Evolutionary conservation across 2,329 filamentous ascomycete species (phyloP), one percentile per base, ranked within the genome.

Genomic region (Calonectria ilicicola): DNA sequence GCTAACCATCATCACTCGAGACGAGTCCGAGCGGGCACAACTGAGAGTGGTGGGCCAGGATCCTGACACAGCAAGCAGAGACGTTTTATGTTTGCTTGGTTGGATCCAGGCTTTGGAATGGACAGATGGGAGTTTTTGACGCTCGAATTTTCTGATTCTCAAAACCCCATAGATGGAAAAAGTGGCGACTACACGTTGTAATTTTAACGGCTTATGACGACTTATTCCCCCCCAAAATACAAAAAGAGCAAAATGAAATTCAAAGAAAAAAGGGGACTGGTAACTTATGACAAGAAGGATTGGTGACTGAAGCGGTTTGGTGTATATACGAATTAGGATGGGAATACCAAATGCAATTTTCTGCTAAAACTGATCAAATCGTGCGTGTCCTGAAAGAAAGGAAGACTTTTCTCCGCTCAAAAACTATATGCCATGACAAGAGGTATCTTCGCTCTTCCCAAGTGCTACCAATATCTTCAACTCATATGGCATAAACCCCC

Each of bases 151-250:
- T 76, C 74, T 76, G 69, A 74, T 80, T 78, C 74, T 69, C 77
- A 80, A 76, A 72, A 74, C 75, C 65, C 72, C 42, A 81, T 80
- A 81, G 80, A 81, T 76, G 77, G 79, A 80, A 80, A 62, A 78
- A 79, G 76, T 75, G 78, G 77, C 78, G 77, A 81, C 77, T 75
- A 76, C 53, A 74, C 66, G 77, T 79, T 81, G 80, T 81, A 81
- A 79, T 80, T 80, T 75, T 81, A 81, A 81, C 80, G 80, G 76
- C 78, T 81, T 79, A 81, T 80, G 80, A 81, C 74, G 74, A 79
- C 67, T 40, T 58, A 58, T 58, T 69, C 72, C 77, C 51, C 47
- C 51, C 47, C 38, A 76, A 74, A 74, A 75, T 74, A 72, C 51
- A 63, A 65, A 65, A 60, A 62, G 56, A 65, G 44, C 49, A 66